Conservation (phyloP, 164 flowering plant genomes). For the Sextonia rubra region DNA sequence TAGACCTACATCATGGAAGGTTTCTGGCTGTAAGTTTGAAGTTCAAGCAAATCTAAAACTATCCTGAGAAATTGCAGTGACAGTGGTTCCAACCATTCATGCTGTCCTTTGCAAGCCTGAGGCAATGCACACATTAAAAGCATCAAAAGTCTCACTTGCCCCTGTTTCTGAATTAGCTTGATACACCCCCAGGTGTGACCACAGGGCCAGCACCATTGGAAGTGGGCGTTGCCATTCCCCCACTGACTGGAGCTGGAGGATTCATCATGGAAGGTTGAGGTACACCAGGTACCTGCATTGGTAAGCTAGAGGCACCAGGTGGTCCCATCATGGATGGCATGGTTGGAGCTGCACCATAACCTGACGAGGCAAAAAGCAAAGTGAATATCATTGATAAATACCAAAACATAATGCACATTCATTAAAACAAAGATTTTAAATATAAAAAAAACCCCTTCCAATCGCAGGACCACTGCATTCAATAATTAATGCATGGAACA, state of each 20-base stretch:
- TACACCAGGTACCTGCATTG: conserved; percentile 46
- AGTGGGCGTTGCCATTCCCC: conserved; percentile 33
- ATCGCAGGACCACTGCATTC: too few relatives aligned
- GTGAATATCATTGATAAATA: background rate
- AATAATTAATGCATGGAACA: too few relatives aligned
- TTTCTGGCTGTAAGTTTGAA: conserved; percentile 17
- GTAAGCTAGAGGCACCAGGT: conserved; percentile 51
- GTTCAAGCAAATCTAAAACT: conserved; percentile 26
- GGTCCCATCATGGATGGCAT: conserved; percentile 58
- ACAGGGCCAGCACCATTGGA: conserved; percentile 40
- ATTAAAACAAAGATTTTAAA: too few relatives aligned
- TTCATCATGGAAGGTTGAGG: conserved; percentile 43
- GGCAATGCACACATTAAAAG: conserved; percentile 21
- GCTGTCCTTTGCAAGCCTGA: conserved; percentile 12
- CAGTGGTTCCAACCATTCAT: conserved; percentile 7
- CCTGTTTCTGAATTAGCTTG: conserved; percentile 41
- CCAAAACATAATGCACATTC: background rate
- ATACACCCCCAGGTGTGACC: conserved; percentile 33
- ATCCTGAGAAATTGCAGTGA: conserved; percentile 11
- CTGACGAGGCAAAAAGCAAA: conserved; percentile 22
- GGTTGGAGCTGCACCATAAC: conserved; percentile 39
- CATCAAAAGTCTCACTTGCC: conserved; percentile 38
- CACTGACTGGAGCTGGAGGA: conserved; percentile 35
- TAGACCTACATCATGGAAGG: too few relatives aligned
- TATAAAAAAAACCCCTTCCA: too few relatives aligned